A percentile compares a stretch with the other conserved stretches of the same genome.
These are phyloP conservation scores for Sporothrix sp. DNA, from an alignment of 2,329 filamentous ascomycete genomes.

Conservation along the genomic window DNA sequence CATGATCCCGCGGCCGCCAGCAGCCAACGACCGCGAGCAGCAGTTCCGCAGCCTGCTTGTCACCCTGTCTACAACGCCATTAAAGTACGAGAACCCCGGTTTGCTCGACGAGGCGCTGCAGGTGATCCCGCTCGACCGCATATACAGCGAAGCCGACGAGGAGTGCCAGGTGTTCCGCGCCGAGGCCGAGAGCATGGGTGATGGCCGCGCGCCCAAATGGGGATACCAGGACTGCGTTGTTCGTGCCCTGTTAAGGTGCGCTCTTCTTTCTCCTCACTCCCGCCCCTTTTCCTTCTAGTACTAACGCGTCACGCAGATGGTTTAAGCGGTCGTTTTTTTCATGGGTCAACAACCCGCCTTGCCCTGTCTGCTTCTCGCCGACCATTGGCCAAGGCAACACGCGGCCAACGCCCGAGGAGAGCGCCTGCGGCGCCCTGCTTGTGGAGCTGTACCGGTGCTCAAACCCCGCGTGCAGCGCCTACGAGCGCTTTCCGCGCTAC, in stretches of 20 bases:
- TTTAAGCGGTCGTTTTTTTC: constrained; percentile 92
- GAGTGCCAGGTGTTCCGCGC: constrained; percentile 81
- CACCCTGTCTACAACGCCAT: constrained; percentile 77
- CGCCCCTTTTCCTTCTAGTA: neutral
- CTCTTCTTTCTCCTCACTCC: constrained; percentile 9
- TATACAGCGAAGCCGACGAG: constrained; percentile 91
- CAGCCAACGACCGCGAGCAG: constrained; percentile 50
- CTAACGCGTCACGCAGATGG: constrained; percentile 50
- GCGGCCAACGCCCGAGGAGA: constrained; percentile 78
- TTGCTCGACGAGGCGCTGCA: constrained; percentile 84
- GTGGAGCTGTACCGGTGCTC: constrained; percentile 91
- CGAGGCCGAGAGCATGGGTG: constrained; percentile 77
- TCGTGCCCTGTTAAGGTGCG: constrained; percentile 71
- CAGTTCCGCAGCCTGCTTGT: constrained; percentile 76
- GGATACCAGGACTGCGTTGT: constrained; percentile 97
- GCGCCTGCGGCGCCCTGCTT: constrained; percentile 72
- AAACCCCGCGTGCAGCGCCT: constrained; percentile 60
- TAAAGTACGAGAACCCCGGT: constrained; percentile 93
- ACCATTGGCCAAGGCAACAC: constrained; percentile 78
- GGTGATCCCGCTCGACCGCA: constrained; percentile 76
- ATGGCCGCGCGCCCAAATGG: constrained; percentile 75
- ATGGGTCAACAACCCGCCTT: constrained; percentile 93
- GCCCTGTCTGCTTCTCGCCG: constrained; percentile 68
- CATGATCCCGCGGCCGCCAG: constrained; percentile 61
- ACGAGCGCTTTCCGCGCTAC: constrained; percentile 82